Conservation (phyloP, 2,329 filamentous ascomycete species). For the Rhynchosporium graminicola region DNA sequence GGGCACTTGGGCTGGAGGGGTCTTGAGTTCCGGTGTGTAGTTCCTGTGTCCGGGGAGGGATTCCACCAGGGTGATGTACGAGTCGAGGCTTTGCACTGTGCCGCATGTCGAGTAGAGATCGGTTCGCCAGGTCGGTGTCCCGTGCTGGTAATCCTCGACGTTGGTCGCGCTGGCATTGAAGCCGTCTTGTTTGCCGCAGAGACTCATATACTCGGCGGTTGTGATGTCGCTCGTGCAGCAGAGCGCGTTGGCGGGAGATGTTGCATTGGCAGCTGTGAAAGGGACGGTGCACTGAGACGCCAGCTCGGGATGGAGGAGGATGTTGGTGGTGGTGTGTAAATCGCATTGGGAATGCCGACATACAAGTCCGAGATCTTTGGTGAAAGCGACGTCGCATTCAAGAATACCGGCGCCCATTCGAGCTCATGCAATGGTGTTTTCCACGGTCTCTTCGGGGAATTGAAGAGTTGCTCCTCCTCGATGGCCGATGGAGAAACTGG, state of each 20-base stretch:
- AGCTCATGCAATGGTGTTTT: slow-evolving; percentile 28
- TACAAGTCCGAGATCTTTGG: slow-evolving; percentile 29
- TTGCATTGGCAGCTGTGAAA: slow-evolving; percentile 26
- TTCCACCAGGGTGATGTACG: slow-evolving; percentile 30
- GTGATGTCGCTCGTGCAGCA: slow-evolving; percentile 34
- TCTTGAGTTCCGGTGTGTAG: slow-evolving; percentile 32
- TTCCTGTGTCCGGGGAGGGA: slow-evolving; percentile 23
- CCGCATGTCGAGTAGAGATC: slow-evolving; percentile 31
- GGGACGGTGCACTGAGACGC: slow-evolving; percentile 27
- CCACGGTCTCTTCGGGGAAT: slow-evolving; percentile 30
- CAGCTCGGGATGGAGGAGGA: slow-evolving; percentile 23
- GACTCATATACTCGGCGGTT: slow-evolving; percentile 23
- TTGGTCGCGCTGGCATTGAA: slow-evolving; percentile 29
- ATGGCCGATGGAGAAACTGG: slow-evolving; percentile 27
- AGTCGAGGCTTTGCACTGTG: slow-evolving; percentile 27
- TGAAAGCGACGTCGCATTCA: slow-evolving; percentile 32
- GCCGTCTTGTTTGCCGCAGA: slow-evolving; percentile 31
- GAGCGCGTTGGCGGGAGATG: slow-evolving; percentile 21
- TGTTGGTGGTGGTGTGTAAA: slow-evolving; percentile 31
- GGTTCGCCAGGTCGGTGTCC: slow-evolving; percentile 28
- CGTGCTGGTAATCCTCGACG: slow-evolving; percentile 26
- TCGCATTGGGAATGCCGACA: slow-evolving; percentile 33
- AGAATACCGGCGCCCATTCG: slow-evolving; percentile 30
- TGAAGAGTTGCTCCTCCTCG: slow-evolving; percentile 29
- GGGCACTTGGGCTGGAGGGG: slow-evolving; percentile 19